Base-by-base conservation (phyloP, 805 yeast genomes). In the Phaffomyces antillensis region DNA sequence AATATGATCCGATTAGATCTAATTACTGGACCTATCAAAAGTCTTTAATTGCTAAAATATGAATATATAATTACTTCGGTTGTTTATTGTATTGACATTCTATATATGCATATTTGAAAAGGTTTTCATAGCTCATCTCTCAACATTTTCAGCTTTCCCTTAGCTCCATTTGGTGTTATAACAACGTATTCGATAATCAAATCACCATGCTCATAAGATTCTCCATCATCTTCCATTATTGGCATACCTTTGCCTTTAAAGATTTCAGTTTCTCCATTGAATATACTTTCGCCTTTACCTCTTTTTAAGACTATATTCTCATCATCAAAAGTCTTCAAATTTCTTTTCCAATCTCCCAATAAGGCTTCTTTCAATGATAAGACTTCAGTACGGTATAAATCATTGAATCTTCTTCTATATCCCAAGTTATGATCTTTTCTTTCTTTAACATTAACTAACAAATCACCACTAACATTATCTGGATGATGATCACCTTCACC, bases 171-270 rank as follows among this genome's bases (percentile, higher is more conserved):
- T 1, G 82, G 81, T 42, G 60, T 63, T 6, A 78, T 53, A 9
- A 78, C 70, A 16, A 60, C 61, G 52, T 76, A 77, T 32, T 77
- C 76, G 16, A 78, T 64, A 53, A 62, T 70, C 50, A 77, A 60
- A 54, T 78, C 77, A 52, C 86, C 80, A 60, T 64, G 70, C 59
- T 76, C 73, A 17, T 40, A 35, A 9, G 30, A 39, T 40, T 73
- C 79, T 20, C 67, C 67, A 34, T 46, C 47, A 23, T 71, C 71
- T 36, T 66, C 72, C 23, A 56, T 52, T 6, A 70, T 49, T 3
- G 98, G 98, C 97, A 93, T 88, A 23, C 99, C 99, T 55, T 76
- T 81, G 7, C 86, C 89, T 49, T 71, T 66, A 31, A 91, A 52
- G 3, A 72, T 63, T 61, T 93, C 96, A 8, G 84, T 70, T 52